These are phyloP conservation scores for Neoarthrinium moseri DNA, from an alignment of 2,329 filamentous ascomycete species.

Conservation along the genomic window DNA sequence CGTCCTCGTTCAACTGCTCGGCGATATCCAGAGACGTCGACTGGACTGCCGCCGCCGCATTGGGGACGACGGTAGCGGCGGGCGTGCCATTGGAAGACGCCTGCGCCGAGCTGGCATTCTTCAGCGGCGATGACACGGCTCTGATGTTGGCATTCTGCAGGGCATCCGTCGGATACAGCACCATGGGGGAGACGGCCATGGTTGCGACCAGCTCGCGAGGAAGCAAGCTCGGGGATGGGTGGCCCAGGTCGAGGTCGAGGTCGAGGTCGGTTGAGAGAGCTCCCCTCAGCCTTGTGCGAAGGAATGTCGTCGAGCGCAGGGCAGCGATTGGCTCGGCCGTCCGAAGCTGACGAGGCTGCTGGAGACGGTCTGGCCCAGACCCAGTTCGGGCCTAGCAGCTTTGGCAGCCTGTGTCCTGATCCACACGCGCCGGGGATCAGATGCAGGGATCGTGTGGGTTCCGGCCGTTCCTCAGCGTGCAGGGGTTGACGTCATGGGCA, in stretches of 20 bases:
- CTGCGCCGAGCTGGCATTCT: slow-evolving; percentile 37
- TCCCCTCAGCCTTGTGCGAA: slow-evolving; percentile 13
- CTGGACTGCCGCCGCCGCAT: slow-evolving; percentile 25
- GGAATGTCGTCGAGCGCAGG: no score
- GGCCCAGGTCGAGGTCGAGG: slow-evolving; percentile 2
- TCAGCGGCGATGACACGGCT: slow-evolving; percentile 42
- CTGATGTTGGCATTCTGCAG: slow-evolving; percentile 24
- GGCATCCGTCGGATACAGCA: slow-evolving; percentile 25
- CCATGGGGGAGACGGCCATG: slow-evolving; percentile 31
- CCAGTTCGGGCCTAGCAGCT: background rate
- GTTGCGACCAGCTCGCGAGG: slow-evolving; percentile 4
- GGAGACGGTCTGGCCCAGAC: background rate
- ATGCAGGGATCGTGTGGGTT: background rate
- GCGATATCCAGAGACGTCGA: slow-evolving; percentile 53
- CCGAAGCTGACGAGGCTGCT: slow-evolving; percentile 3
- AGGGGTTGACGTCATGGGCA: slow-evolving; percentile 7
- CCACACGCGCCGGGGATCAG: background rate
- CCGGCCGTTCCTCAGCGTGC: background rate
- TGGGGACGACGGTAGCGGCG: slow-evolving; percentile 23
- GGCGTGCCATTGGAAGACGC: slow-evolving; percentile 47
- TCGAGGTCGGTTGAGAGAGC: slow-evolving; percentile 8
- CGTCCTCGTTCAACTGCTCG: slow-evolving; percentile 79
- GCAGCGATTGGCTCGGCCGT: background rate
- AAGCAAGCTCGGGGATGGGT: background rate
- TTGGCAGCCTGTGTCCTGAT: background rate